These are phyloP conservation scores for Podospora sp. DNA, from an alignment of 495 filamentous ascomycete genomes.

Conservation along the genomic window DNA sequence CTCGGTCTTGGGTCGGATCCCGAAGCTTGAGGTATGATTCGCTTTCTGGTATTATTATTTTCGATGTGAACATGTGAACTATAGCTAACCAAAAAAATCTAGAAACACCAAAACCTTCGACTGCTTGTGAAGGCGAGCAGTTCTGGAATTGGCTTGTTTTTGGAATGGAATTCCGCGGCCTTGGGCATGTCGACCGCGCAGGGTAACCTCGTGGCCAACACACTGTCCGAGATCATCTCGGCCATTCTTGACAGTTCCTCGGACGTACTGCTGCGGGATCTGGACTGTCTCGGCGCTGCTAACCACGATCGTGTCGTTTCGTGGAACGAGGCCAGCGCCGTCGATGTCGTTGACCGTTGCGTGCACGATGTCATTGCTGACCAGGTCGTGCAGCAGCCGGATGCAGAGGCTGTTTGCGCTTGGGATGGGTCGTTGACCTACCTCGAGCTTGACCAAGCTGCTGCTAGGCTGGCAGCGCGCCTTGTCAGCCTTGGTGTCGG, in stretches of 20 bases:
- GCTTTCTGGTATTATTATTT: neutral
- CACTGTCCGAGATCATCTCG: slow-evolving; percentile 26
- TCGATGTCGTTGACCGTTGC: slow-evolving; percentile 28
- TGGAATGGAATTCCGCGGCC: slow-evolving; percentile 24
- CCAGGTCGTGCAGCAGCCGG: slow-evolving; percentile 20
- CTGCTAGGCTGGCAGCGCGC: slow-evolving; percentile 47
- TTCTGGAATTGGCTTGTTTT: slow-evolving; percentile 18
- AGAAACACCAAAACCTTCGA: slow-evolving; percentile 23
- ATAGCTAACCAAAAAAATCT: slow-evolving; percentile 1
- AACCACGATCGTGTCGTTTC: slow-evolving; percentile 22
- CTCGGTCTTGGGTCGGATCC: slow-evolving; percentile 4
- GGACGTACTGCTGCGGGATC: slow-evolving; percentile 7
- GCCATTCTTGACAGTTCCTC: slow-evolving; percentile 16
- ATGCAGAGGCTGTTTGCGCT: slow-evolving; percentile 30
- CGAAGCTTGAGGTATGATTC: slow-evolving; percentile 8
- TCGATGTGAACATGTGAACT: neutral
- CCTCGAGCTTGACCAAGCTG: slow-evolving; percentile 48
- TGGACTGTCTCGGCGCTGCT: slow-evolving; percentile 26
- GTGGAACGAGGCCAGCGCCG: slow-evolving; percentile 25
- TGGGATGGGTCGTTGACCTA: slow-evolving; percentile 62
- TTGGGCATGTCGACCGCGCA: slow-evolving; percentile 24
- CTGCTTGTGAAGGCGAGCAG: slow-evolving; percentile 25
- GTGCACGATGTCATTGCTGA: slow-evolving; percentile 34
- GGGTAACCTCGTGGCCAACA: slow-evolving; percentile 28
- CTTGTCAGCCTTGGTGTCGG: slow-evolving; percentile 50